These are phyloP conservation scores for Aspergillus felis DNA, from an alignment of 2,329 filamentous ascomycete species.

Conservation along the genomic window DNA sequence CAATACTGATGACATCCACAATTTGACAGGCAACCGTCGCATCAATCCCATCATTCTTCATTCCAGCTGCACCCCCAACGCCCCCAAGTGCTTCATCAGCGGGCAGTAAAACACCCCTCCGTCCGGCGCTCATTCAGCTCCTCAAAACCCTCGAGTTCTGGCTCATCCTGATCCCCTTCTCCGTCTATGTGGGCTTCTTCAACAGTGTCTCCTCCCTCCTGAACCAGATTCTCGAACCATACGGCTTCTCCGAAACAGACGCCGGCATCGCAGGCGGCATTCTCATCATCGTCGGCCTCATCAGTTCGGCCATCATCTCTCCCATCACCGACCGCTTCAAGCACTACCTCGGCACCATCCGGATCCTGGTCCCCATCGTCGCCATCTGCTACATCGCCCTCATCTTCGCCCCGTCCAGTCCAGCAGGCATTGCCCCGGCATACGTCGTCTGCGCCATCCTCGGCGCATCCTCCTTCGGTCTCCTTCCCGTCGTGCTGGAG, in stretches of 20 bases:
- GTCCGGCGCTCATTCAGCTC: slow-evolving; percentile 54
- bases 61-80: slow-evolving; percentile 71
- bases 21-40: slow-evolving; percentile 55
- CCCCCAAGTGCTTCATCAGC: slow-evolving; percentile 67
- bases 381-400: slow-evolving; percentile 71
- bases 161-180: slow-evolving; percentile 76
- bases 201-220: slow-evolving; percentile 84
- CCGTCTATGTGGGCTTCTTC: slow-evolving; percentile 85
- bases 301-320: slow-evolving; percentile 69
- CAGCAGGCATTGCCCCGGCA: slow-evolving; percentile 48
- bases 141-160: slow-evolving; percentile 66
- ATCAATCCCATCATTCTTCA: slow-evolving; percentile 72
- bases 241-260: slow-evolving; percentile 76
- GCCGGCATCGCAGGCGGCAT: slow-evolving; percentile 87
- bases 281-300: slow-evolving; percentile 82
- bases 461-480: slow-evolving; percentile 72
- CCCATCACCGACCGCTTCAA: slow-evolving; percentile 85
- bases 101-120: slow-evolving; percentile 50
- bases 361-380: slow-evolving; percentile 69
- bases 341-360: slow-evolving; percentile 69
- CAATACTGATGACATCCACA: neutral
- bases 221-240: slow-evolving; percentile 84
- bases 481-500: slow-evolving; percentile 83
- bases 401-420: slow-evolving; percentile 71
- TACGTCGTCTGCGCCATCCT: slow-evolving; percentile 73